Evolutionary conservation across 768 basidiomycete species (phyloP).

Genomic region (Termitomyces sp.): DNA sequence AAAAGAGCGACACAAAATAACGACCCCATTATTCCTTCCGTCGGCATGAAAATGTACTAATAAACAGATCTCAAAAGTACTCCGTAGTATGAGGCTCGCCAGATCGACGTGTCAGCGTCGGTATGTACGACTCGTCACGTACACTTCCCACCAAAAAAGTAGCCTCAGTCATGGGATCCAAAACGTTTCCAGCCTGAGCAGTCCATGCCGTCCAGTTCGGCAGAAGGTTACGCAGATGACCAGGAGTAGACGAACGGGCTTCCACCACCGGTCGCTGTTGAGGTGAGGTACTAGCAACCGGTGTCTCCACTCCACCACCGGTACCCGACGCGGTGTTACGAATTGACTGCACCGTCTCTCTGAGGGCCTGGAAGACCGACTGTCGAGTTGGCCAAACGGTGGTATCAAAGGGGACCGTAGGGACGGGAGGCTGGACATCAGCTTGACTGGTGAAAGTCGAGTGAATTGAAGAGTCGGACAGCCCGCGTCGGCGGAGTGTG

Average conservation of each 20-base stretch:
- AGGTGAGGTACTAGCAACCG: slow-evolving; percentile 17
- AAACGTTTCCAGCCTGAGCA: slow-evolving; percentile 19
- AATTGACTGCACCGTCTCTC: slow-evolving; percentile 51
- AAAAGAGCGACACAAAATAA: not conserved
- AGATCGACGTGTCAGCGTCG: slow-evolving; percentile 16
- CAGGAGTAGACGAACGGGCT: slow-evolving; percentile 9
- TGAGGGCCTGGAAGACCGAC: slow-evolving; percentile 52
- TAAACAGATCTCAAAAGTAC: slow-evolving; percentile 19
- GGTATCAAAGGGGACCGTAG: not conserved
- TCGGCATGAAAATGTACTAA: not conserved
- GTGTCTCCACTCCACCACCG: not conserved
- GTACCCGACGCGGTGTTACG: slow-evolving; percentile 22
- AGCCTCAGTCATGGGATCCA: slow-evolving; percentile 22
- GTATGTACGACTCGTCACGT: slow-evolving; percentile 30
- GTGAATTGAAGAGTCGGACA: slow-evolving; percentile 91
- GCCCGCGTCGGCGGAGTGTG: slow-evolving; percentile 69
- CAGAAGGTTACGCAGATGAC: slow-evolving; percentile 14
- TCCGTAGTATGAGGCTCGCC: slow-evolving; percentile 21
- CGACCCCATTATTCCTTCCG: not conserved
- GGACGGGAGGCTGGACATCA: slow-evolving; percentile 18
- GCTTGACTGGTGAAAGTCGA: slow-evolving; percentile 70
- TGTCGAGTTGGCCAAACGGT: slow-evolving; percentile 33
- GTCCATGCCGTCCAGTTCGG: slow-evolving; percentile 27
- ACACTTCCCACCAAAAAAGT: slow-evolving; percentile 30
- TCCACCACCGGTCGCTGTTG: slow-evolving; percentile 8